Evolutionary conservation across 2,329 filamentous ascomycete species (phyloP).

Genomic region (Penicillium sp.): DNA sequence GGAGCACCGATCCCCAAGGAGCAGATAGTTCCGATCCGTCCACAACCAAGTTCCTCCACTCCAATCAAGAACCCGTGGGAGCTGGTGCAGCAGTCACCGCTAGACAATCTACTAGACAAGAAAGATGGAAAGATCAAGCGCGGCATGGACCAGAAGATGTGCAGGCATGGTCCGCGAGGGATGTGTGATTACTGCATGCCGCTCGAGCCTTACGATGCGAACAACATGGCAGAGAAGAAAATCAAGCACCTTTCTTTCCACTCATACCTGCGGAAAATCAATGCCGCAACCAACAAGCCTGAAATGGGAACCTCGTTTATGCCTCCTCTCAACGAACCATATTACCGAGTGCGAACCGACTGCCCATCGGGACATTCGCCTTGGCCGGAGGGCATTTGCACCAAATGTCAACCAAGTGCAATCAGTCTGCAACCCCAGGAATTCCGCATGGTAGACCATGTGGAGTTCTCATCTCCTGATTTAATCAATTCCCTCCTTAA

Average conservation of each 20-base stretch:
- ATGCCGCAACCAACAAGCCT: slow-evolving; percentile 90
- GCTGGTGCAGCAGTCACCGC: slow-evolving; percentile 70
- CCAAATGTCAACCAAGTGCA: slow-evolving; percentile 93
- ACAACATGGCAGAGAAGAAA: slow-evolving; percentile 86
- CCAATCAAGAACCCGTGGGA: slow-evolving; percentile 88
- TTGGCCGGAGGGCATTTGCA: slow-evolving; percentile 95
- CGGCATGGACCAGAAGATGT: slow-evolving; percentile 71
- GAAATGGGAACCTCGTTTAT: slow-evolving; percentile 92
- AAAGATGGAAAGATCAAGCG: slow-evolving; percentile 81
- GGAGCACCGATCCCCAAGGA: slow-evolving; percentile 28
- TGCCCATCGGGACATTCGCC: slow-evolving; percentile 87
- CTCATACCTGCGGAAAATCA: slow-evolving; percentile 85
- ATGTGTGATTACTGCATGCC: slow-evolving; percentile 99
- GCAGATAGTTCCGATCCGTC: slow-evolving; percentile 58
- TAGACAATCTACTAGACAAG: slow-evolving; percentile 81
- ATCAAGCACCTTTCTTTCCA: slow-evolving; percentile 98
- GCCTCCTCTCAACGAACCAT: slow-evolving; percentile 85
- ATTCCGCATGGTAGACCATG: slow-evolving; percentile 95
- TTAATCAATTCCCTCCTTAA: slow-evolving; percentile 85
- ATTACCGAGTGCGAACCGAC: slow-evolving; percentile 75
- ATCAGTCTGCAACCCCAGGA: slow-evolving; percentile 89
- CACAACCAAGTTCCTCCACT: slow-evolving; percentile 48
- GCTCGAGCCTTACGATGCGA: slow-evolving; percentile 81
- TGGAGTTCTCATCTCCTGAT: slow-evolving; percentile 79
- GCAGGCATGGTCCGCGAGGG: slow-evolving; percentile 86